Base-by-base conservation (phyloP, 192 early-diverging fungal genomes). In the Coemansia sp. region DNA sequence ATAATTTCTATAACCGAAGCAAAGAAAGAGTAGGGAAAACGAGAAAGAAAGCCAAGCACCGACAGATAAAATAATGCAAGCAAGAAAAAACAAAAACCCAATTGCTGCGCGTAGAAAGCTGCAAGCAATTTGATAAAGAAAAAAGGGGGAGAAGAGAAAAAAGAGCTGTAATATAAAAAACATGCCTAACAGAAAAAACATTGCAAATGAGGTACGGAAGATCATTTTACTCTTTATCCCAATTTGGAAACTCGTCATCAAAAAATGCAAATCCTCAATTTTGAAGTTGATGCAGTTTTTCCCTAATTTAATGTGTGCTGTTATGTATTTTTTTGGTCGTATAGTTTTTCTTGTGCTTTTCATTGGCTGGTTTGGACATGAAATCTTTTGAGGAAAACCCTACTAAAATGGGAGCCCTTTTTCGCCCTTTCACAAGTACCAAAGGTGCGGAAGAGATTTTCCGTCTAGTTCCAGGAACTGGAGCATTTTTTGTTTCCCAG, bases 171-270 rank as follows among this genome's bases (percentile, higher is more conserved):
- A 10, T 13, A 37, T 48, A 45, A 61, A 23, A 48, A 44, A 21
- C 26, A 26, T 26, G 26, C 26, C 26, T 44, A 32, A 61, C 44
- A 41, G 47, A 61, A 21, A 49, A 37, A 47, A 11, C 50, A 16
- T 19, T n/a, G 49, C 18, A 50, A 64, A 64, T 12, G 48, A 53
- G 63, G 63, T 49, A 64, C 32, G 53, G 63, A 10, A 64, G 41
- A 53, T 64, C 48, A 7, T 53, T 64, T 50, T 64, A 39, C 37
- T 19, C 9, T 53, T 41, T 26, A 26, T 64, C 50, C 37, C 23
- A 39, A 39, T 41, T 59, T 40, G 57, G 57, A 40, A 59, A 18
- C n/a, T 23, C 10, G 39, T 18, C 11, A 16, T 39, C 6, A 21
- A 26, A 59, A 59, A 59, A 59, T 54, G 52, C 52, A 54, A 21